Evolutionary conservation across 2,329 filamentous ascomycete species (phyloP), one percentile per base, ranked within the genome.

Genomic region (Pseudocercospora musae): DNA sequence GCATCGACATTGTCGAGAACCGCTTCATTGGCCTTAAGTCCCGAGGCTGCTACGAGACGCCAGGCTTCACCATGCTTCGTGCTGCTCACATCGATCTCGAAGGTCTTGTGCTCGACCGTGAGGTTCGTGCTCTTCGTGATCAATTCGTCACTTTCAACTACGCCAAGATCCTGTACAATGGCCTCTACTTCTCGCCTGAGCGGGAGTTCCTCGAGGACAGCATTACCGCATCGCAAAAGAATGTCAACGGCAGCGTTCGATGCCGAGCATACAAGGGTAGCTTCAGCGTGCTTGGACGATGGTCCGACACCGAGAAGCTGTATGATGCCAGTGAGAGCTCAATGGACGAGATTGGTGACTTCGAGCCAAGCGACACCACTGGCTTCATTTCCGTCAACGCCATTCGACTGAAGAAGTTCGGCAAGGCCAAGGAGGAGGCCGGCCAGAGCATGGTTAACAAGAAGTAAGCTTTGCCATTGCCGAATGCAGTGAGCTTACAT

Each of bases 1-100:
- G 91, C 72, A 88, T 94, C 68, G 90, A 94, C 77, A 94, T 94
- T 73, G 90, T 93, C 64, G 89, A 92, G 76, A 90, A 90, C 80
- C 85, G 90, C 58, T 91, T 89, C 81, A 89, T 91, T 73, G 90
- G 90, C 66, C 82, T 93, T 71, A 93, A 93, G 82, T 88, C 84
- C 69, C 86, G 90, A 72, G 90, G 90, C 71, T 93, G 90, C 82
- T 93, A 93, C 81, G 90, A 93, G 73, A 83, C 85, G 10, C 85
- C 85, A 1, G 85, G 80, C 61, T 77, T 87, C 44, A 84, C 81
- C 40, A 80, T 80, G 71, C 82, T 86, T 48, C 81, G 84, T 60
- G 75, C 79, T 56, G 84, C 84, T 1, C 85, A 87, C 76, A 74
- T 87, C 66, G 85, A 88, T 72, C 77, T 87, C 57, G 85, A 89